Evolutionary conservation across 352 stramenopile species (phyloP).

Genomic region (Phytopythium sindhum): DNA sequence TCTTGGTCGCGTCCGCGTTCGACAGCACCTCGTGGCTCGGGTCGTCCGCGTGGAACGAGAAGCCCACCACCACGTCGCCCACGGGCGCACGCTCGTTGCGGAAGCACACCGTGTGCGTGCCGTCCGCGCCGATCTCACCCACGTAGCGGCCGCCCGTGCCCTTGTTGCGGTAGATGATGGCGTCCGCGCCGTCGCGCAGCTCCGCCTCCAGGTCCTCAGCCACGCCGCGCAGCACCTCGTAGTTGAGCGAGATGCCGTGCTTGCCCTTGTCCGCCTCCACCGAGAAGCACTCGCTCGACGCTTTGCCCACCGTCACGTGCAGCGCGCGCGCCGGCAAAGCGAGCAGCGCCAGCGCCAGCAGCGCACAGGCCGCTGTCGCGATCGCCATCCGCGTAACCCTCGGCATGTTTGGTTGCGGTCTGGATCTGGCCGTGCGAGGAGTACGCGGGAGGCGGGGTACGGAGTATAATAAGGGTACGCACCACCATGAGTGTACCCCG

Average conservation of each 20-base stretch:
- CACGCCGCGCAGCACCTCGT: conserved; percentile 71
- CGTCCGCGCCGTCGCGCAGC: conserved; percentile 56
- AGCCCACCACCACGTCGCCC: conserved; percentile 74
- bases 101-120: conserved; percentile 73
- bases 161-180: conserved; percentile 50
- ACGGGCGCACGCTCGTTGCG: conserved; percentile 54
- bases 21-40: conserved; percentile 83
- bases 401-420: background rate
- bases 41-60: conserved; percentile 86
- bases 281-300: conserved; percentile 62
- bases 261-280: conserved; percentile 70
- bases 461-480: no score
- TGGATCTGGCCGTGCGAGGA: background rate
- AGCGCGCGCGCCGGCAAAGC: conserved; percentile 23
- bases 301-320: conserved; percentile 44
- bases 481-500: no score
- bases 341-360: conserved; percentile 14
- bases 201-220: conserved; percentile 66
- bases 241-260: conserved; percentile 86
- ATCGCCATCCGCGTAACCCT: background rate
- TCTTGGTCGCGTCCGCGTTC: conserved; percentile 85
- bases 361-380: background rate
- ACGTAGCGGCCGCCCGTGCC: conserved; percentile 57
- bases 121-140: conserved; percentile 48
- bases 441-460: no score